Evolutionary conservation across 108 stramenopile genomes (phyloP).

Genomic region (Cyclostephanos invisitatus): DNA sequence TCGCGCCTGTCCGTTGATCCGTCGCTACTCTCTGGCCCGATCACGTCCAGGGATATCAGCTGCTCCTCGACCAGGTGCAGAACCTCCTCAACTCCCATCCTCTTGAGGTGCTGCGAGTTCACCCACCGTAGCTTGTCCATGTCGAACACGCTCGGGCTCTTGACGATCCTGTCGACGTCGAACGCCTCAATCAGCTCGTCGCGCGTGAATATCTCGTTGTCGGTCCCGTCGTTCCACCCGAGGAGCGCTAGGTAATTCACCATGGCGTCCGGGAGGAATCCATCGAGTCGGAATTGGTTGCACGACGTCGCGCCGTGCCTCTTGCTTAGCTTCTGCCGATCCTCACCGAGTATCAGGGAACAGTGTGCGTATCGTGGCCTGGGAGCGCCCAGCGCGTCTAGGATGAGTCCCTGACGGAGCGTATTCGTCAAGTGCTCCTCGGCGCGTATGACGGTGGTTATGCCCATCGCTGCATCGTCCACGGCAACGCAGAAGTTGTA

Average conservation of each 20-base stretch:
- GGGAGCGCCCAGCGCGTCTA: constrained; percentile 88
- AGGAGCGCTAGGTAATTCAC: constrained; percentile 95
- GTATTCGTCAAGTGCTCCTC: constrained; percentile 99
- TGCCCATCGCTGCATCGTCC: constrained; percentile 95
- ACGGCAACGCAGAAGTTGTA: constrained; percentile 99
- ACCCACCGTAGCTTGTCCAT: constrained; percentile 96
- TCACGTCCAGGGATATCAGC: constrained; percentile 54
- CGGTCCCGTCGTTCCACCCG: constrained; percentile 98
- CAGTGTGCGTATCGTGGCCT: constrained; percentile 95
- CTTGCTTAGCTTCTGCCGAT: constrained; percentile 95
- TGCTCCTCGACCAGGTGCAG: constrained; percentile 76
- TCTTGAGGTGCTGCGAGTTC: constrained; percentile 93
- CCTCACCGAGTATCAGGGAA: constrained; percentile 96
- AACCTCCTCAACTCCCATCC: constrained; percentile 62
- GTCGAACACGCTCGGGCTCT: constrained; percentile 95
- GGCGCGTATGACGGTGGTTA: constrained; percentile 96
- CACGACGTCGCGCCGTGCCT: constrained; percentile 97
- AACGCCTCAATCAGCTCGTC: constrained; percentile 96
- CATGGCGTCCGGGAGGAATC: constrained; percentile 94
- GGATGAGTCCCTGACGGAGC: constrained; percentile 86
- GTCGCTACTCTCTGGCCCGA: constrained; percentile 61
- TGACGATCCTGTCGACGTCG: constrained; percentile 90
- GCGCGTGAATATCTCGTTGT: constrained; percentile 93
- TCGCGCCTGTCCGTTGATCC: constrained; percentile 40
- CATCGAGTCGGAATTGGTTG: constrained; percentile 92